Percentiles rank a stretch among this genome's conserved stretches.
Evolutionary conservation across 2,329 filamentous ascomycete genomes (phyloP).

Genomic region (Daldinia sp.): DNA sequence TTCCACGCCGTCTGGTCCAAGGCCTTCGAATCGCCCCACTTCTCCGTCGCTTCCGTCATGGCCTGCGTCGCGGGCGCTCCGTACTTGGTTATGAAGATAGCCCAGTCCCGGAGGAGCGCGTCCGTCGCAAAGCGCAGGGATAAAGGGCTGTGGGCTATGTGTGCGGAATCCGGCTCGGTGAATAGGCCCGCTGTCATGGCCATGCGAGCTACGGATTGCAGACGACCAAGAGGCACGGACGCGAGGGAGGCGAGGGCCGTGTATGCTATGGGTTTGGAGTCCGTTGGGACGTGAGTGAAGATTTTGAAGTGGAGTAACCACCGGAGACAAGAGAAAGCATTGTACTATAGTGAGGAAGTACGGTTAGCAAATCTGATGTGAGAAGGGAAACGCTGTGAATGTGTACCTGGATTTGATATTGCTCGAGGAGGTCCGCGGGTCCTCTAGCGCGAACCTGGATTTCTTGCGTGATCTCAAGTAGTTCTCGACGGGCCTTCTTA

Average conservation of each 20-base stretch:
- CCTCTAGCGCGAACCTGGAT: constrained; percentile 6
- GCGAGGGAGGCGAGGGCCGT: not conserved
- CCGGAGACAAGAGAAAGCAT: constrained; percentile 1
- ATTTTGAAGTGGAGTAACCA: constrained; percentile 3
- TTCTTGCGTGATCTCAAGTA: not conserved
- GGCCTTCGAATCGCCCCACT: constrained; percentile 4
- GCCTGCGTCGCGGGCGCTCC: not conserved
- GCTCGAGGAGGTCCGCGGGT: constrained; percentile 1
- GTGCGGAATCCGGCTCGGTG: not conserved
- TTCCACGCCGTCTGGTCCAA: constrained; percentile 4
- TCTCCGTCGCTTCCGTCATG: constrained; percentile 1
- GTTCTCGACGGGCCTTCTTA: not conserved
- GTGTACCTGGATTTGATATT: constrained; percentile 4
- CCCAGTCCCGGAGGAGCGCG: constrained; percentile 1
- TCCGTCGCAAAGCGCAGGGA: constrained; percentile 2
- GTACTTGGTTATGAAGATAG: constrained; percentile 1
- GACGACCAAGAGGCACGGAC: not conserved
- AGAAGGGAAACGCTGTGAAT: not conserved
- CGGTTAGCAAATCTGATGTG: not conserved
- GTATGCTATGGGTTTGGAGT: not conserved
- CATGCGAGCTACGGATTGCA: constrained; percentile 3
- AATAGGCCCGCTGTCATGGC: constrained; percentile 5
- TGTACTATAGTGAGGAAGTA: not conserved
- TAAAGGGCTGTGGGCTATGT: constrained; percentile 1
- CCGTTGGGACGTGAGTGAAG: not conserved